Evolutionary conservation across 1,284 basidiomycete genomes (phyloP).

Genomic region (Naganishia sp.): DNA sequence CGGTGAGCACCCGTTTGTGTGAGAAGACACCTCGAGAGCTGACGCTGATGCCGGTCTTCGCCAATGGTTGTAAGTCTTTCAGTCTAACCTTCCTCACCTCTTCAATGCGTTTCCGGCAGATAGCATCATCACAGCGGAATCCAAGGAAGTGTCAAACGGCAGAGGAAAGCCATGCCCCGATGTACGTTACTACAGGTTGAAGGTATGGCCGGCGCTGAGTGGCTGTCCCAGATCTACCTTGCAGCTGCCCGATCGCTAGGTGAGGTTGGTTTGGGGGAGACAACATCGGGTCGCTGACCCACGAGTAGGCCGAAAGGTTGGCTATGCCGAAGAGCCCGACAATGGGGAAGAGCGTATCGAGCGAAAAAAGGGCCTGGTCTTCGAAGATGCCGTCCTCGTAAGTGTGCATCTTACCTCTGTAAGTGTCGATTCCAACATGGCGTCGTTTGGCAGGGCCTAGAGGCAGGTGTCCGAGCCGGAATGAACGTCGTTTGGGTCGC

Average conservation of each 20-base stretch:
- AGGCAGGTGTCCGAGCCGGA: conserved; percentile 51
- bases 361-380: conserved; percentile 49
- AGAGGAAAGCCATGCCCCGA: conserved; percentile 52
- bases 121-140: conserved; percentile 50
- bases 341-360: conserved; percentile 41
- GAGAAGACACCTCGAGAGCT: neutral
- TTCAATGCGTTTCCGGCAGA: conserved; percentile 50
- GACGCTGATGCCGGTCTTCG: neutral
- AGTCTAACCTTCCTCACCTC: conserved; percentile 52
- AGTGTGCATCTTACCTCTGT: neutral
- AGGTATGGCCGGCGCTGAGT: neutral
- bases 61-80: neutral
- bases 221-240: conserved; percentile 45
- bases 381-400: conserved; percentile 52
- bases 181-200: conserved; percentile 1
- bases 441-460: conserved; percentile 40
- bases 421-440: neutral
- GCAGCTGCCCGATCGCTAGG: conserved; percentile 52
- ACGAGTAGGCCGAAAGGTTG: conserved; percentile 47
- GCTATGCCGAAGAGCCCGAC: conserved; percentile 41
- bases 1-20: conserved; percentile 38
- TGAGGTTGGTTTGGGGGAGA: neutral
- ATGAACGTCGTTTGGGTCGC: conserved; percentile 56
- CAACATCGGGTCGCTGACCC: conserved; percentile 1
- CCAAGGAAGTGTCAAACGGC: conserved; percentile 47